Evolutionary conservation across 2,329 filamentous ascomycete species (phyloP), one percentile per base, ranked within the genome.

Genomic region (Ophiostoma sp.): DNA sequence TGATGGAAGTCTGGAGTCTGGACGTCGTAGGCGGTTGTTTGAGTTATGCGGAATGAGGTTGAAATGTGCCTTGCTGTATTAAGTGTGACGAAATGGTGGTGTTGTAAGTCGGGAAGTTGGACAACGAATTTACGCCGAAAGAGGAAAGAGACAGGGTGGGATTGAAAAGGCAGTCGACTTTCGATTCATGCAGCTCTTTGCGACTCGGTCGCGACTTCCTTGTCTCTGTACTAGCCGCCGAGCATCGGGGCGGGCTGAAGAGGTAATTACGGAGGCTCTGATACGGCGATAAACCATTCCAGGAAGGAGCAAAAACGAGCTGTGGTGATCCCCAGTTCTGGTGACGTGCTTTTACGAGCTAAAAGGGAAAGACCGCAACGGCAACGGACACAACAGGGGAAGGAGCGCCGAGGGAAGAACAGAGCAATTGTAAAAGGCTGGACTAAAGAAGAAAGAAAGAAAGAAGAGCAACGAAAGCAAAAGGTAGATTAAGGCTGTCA

Each of bases 231-330:
- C 22, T 71, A 71, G 70, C 42, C 70, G 70, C 70, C 70, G 70
- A 72, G 70, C 61, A 72, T 72, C 70, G 70, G 70, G 45, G 61
- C 70, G 70, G 59, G 61, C 48, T 72, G 57, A 63, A 22, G 12
- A 59, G 45, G 69, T 63, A 71, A 71, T 66, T 72, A 55, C 70
- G 70, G 61, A 69, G 70, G 70, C 33, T 57, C 61, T 66, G 61
- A 55, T 72, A 72, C 70, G 61, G 61, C 48, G 31, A 66, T 64
- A 55, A 33, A 9, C 36, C 22, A 36, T 64, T 42, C 36, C 36
- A 17, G 61, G 36, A 42, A 64, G 36, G 59, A 64, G 59, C 59
- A 25, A n/a, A 64, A 19, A 48, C 11, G 12, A 17, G 15, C 7
- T 4, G 25, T 15, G 52, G 25, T 17, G 50, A 12, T 55, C 12